Evolutionary conservation across 2,329 filamentous ascomycete genomes (phyloP).

Genomic region (Aureobasidium leucospermi): DNA sequence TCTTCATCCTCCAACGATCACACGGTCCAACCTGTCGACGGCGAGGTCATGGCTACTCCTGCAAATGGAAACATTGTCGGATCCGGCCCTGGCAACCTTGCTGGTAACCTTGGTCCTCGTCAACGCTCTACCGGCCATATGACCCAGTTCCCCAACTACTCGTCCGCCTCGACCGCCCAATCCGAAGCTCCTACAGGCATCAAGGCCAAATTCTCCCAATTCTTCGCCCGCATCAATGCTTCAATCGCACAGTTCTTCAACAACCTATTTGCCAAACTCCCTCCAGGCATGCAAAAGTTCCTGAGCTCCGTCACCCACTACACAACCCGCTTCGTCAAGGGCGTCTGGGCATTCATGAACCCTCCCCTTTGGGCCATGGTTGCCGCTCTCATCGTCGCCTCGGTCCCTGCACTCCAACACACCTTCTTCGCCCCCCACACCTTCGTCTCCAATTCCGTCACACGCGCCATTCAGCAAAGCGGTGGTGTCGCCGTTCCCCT

Average conservation of each 20-base stretch:
- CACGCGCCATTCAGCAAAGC: slow-evolving; percentile 74
- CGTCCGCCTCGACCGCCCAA: slow-evolving; percentile 20
- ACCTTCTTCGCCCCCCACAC: slow-evolving; percentile 85
- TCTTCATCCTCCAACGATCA: slow-evolving; percentile 23
- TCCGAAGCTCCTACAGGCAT: slow-evolving; percentile 16
- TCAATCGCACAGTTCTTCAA: slow-evolving; percentile 27
- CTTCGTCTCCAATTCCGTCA: slow-evolving; percentile 88
- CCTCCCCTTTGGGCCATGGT: slow-evolving; percentile 97
- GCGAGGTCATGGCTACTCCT: slow-evolving; percentile 34
- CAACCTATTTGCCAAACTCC: slow-evolving; percentile 44
- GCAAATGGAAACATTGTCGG: slow-evolving; percentile 41
- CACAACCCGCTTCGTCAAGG: slow-evolving; percentile 49
- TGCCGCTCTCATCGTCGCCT: slow-evolving; percentile 80
- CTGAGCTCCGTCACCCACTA: slow-evolving; percentile 37
- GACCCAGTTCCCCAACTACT: slow-evolving; percentile 35
- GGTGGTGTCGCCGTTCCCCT: slow-evolving; percentile 89
- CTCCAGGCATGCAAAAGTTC: slow-evolving; percentile 44
- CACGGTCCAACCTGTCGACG: slow-evolving; percentile 24
- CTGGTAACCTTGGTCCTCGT: slow-evolving; percentile 25
- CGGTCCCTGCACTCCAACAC: slow-evolving; percentile 70
- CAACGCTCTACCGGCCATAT: slow-evolving; percentile 47
- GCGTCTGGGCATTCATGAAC: slow-evolving; percentile 94
- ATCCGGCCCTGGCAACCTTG: slow-evolving; percentile 31
- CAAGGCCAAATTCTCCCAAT: slow-evolving; percentile 19
- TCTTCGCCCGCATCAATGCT: slow-evolving; percentile 18